Evolutionary conservation across 768 basidiomycete species (phyloP).

Genomic region (Crucibulum laeve): DNA sequence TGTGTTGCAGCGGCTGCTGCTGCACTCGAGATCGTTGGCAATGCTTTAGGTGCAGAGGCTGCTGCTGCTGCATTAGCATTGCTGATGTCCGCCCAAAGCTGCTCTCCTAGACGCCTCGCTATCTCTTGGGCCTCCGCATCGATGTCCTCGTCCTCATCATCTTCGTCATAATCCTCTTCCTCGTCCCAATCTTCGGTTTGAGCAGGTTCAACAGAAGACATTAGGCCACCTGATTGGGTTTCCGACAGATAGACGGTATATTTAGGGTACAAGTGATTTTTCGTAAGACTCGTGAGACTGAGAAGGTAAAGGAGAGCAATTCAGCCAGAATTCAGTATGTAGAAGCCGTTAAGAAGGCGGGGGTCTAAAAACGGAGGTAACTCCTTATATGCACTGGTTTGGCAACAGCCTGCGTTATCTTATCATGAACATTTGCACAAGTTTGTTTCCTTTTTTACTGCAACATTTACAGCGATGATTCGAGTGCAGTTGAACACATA

Average conservation of each 20-base stretch:
- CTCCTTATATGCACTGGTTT: no score
- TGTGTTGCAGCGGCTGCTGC: no score
- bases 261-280: no score
- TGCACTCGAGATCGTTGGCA: no score
- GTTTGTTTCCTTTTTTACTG: slow-evolving; percentile 16
- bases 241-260: no score
- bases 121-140: slow-evolving; percentile 74
- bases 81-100: slow-evolving; percentile 73
- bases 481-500: neutral
- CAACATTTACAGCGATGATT: neutral
- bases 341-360: no score
- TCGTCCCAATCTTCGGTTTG: slow-evolving; percentile 32
- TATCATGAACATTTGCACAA: slow-evolving; percentile 25
- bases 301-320: no score
- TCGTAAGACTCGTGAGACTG: no score
- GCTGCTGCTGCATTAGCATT: slow-evolving; percentile 45
- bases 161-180: slow-evolving; percentile 43
- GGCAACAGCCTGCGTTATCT: no score
- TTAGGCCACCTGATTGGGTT: no score
- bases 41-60: slow-evolving; percentile 5
- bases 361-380: no score
- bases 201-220: neutral
- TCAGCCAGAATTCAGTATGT: no score
- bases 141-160: slow-evolving; percentile 57
- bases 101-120: slow-evolving; percentile 67